A percentile compares a stretch with the other conserved stretches of the same genome.
These are phyloP conservation scores for Pseudodiploospora longispora DNA, from an alignment of 2,329 filamentous ascomycete genomes.

Conservation along the genomic window DNA sequence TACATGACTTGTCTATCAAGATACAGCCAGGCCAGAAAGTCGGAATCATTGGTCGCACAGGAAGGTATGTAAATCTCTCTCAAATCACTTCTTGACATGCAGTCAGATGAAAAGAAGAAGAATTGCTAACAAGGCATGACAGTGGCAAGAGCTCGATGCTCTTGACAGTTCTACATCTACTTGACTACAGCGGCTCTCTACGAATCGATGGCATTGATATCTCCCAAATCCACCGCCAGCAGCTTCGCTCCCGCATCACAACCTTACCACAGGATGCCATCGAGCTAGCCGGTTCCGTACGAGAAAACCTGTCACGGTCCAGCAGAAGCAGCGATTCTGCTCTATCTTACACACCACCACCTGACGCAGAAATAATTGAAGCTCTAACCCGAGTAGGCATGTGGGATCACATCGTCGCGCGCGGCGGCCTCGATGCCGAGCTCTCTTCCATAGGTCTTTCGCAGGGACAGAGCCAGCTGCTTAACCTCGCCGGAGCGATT, in stretches of 20 bases:
- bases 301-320: conserved; percentile 3
- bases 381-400: conserved; percentile 10
- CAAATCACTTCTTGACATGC: conserved; percentile 6
- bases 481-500: conserved; percentile 6
- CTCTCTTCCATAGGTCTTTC: conserved; percentile 4
- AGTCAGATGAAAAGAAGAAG: too few relatives aligned
- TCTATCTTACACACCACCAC: neutral
- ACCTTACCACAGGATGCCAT: conserved; percentile 22
- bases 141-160: conserved; percentile 16
- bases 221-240: conserved; percentile 11
- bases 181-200: conserved; percentile 16
- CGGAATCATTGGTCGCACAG: conserved; percentile 14
- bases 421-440: conserved; percentile 8
- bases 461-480: conserved; percentile 6
- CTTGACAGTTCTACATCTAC: conserved; percentile 4
- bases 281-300: conserved; percentile 10
- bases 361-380: conserved; percentile 4
- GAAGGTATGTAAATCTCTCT: conserved; percentile 14
- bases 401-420: conserved; percentile 1
- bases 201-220: conserved; percentile 22
- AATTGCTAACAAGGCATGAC: conserved; percentile 11
- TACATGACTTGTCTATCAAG: conserved; percentile 8
- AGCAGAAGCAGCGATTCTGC: neutral
- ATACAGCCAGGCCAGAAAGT: conserved; percentile 14
- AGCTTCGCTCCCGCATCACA: conserved; percentile 21